Percentiles rank a stretch among this genome's conserved stretches.
These are phyloP conservation scores for Ophiocytium majus DNA, from an alignment of 352 stramenopile species.

Conservation along the genomic window DNA sequence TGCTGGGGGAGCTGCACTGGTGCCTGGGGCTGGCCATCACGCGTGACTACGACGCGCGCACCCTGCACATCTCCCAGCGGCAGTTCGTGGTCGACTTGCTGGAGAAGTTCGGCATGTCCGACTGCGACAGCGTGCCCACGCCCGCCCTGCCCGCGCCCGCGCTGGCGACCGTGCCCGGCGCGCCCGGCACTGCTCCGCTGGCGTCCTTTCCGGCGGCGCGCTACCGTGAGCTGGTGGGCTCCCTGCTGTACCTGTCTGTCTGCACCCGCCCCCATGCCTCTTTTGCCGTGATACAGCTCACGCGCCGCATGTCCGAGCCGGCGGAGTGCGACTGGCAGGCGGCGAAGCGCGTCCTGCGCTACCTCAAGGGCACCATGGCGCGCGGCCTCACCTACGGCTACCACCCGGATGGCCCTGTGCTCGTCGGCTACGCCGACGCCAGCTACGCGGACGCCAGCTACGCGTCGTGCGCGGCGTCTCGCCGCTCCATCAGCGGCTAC, in stretches of 20 bases:
- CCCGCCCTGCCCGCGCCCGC: too few relatives aligned
- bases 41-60: neutral
- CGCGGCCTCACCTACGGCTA: neutral
- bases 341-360: neutral
- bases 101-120: neutral
- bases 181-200: neutral
- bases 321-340: neutral
- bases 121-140: neutral
- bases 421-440: neutral
- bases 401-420: neutral
- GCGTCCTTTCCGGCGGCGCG: neutral
- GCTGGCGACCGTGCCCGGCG: neutral
- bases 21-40: neutral
- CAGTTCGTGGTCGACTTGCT: neutral
- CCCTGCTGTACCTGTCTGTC: neutral
- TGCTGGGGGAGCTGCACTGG: neutral
- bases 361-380: neutral
- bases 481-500: neutral
- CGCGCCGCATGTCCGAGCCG: neutral
- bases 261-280: neutral
- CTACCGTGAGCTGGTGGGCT: neutral
- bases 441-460: neutral
- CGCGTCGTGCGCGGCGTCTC: too few relatives aligned
- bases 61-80: neutral
- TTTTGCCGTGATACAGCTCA: neutral